Percentiles rank a stretch among this genome's conserved stretches.
Evolutionary conservation across 805 yeast genomes (phyloP).

Genomic region (Wickerhamomyces queroliae): DNA sequence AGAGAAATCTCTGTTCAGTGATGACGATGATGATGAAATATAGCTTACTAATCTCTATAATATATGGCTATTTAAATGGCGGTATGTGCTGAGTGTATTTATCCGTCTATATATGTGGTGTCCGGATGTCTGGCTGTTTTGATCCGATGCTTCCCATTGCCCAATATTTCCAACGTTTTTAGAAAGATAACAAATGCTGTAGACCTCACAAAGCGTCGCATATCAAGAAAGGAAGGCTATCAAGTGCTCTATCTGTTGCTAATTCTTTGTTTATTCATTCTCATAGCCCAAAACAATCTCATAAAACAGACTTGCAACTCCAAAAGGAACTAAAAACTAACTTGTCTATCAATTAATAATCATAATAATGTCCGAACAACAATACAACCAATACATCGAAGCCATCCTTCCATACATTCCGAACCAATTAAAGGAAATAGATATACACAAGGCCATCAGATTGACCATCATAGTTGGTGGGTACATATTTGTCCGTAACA

Average conservation of each 20-base stretch:
- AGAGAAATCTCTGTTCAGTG: slow-evolving; percentile 37
- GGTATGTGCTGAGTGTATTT: no score
- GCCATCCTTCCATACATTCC: slow-evolving; percentile 9
- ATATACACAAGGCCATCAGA: slow-evolving; percentile 40
- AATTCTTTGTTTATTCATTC: no score
- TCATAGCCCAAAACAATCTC: not conserved
- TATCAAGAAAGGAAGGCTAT: no score
- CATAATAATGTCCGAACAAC: slow-evolving; percentile 1
- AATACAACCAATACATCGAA: not conserved
- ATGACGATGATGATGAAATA: slow-evolving; percentile 43
- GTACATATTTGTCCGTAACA: slow-evolving; percentile 51
- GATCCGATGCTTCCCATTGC: no score
- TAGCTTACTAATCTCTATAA: slow-evolving; percentile 4
- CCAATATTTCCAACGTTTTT: no score
- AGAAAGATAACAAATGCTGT: no score
- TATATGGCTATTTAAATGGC: no score
- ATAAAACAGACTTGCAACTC: no score
- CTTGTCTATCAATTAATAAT: not conserved
- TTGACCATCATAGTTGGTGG: slow-evolving; percentile 54
- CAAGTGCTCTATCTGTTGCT: no score
- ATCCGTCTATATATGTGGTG: not conserved
- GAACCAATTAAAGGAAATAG: slow-evolving; percentile 31
- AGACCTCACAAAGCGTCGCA: no score
- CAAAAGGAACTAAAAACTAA: not conserved
- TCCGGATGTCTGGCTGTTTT: not conserved